Conservation (phyloP, 192 early-diverging fungal genomes). For the Entomortierella beljakovae region DNA sequence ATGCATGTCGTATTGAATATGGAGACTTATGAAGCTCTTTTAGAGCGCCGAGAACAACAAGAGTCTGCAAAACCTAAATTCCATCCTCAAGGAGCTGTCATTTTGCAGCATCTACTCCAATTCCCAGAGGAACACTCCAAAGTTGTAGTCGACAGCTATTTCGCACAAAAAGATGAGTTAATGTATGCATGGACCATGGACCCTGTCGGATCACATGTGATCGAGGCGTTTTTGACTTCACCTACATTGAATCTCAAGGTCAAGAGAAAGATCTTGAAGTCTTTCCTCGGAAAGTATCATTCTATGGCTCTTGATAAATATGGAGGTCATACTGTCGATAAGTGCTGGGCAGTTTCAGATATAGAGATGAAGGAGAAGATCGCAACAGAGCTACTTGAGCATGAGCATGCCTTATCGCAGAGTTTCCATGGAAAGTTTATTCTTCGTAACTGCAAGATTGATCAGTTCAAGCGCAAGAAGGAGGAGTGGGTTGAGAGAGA, state of each 20-base stretch:
- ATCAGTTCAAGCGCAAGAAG: slow-evolving; percentile 77
- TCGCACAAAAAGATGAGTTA: slow-evolving; percentile 61
- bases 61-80: slow-evolving; percentile 61
- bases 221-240: slow-evolving; percentile 74
- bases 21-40: slow-evolving; percentile 64
- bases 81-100: slow-evolving; percentile 75
- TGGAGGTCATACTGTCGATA: slow-evolving; percentile 84
- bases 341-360: slow-evolving; percentile 79
- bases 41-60: slow-evolving; percentile 47
- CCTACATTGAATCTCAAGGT: slow-evolving; percentile 66
- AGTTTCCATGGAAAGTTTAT: slow-evolving; percentile 80
- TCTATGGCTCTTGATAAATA: slow-evolving; percentile 77
- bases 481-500: slow-evolving; percentile 83
- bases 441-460: slow-evolving; percentile 81
- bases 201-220: slow-evolving; percentile 77
- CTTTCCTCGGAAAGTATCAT: slow-evolving; percentile 67
- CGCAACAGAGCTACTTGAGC: slow-evolving; percentile 72
- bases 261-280: slow-evolving; percentile 75
- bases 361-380: slow-evolving; percentile 82
- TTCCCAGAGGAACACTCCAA: slow-evolving; percentile 71
- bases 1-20: slow-evolving; percentile 70
- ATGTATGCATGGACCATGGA: slow-evolving; percentile 70
- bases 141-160: slow-evolving; percentile 71
- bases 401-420: slow-evolving; percentile 65
- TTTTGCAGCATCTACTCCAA: slow-evolving; percentile 72